Conservation (phyloP, 495 filamentous ascomycete genomes). For the Jackrogersella minutella region DNA sequence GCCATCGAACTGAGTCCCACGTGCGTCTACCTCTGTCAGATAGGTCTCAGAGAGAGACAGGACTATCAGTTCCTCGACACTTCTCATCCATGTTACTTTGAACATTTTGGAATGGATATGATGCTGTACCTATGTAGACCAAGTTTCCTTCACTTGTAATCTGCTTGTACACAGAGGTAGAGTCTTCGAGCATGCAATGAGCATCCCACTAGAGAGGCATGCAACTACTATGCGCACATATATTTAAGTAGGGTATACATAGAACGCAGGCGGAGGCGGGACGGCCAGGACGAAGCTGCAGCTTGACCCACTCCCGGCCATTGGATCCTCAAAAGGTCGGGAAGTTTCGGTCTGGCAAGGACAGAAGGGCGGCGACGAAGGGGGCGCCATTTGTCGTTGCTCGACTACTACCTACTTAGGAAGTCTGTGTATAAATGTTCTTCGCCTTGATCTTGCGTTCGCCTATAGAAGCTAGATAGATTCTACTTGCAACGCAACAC, state of each 20-base stretch:
- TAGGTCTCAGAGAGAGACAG: conserved; percentile 15
- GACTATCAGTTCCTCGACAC: conserved; percentile 10
- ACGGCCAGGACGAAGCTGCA: conserved; percentile 22
- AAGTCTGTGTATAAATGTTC: neutral
- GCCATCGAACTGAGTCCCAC: conserved; percentile 16
- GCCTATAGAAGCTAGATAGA: neutral
- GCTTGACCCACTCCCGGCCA: conserved; percentile 26
- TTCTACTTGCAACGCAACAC: neutral
- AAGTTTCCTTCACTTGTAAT: too few species aligned
- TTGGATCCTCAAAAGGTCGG: conserved; percentile 12
- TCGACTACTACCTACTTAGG: neutral
- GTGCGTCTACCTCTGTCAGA: conserved; percentile 19
- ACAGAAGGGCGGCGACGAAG: neutral
- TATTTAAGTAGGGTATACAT: neutral
- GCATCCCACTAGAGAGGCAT: conserved; percentile 33
- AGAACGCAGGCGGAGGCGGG: conserved; percentile 17
- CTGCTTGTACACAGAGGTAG: conserved; percentile 8
- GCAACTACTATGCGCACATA: conserved; percentile 11
- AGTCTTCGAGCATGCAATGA: conserved; percentile 9
- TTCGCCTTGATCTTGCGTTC: neutral
- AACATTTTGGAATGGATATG: conserved; percentile 16
- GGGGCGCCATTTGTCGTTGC: too few species aligned
- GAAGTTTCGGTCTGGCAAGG: conserved; percentile 26
- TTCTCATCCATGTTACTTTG: conserved; percentile 11
- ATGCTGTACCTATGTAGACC: neutral